Base-by-base conservation (phyloP, 305 asterid species). In the Ajuga reptans region DNA sequence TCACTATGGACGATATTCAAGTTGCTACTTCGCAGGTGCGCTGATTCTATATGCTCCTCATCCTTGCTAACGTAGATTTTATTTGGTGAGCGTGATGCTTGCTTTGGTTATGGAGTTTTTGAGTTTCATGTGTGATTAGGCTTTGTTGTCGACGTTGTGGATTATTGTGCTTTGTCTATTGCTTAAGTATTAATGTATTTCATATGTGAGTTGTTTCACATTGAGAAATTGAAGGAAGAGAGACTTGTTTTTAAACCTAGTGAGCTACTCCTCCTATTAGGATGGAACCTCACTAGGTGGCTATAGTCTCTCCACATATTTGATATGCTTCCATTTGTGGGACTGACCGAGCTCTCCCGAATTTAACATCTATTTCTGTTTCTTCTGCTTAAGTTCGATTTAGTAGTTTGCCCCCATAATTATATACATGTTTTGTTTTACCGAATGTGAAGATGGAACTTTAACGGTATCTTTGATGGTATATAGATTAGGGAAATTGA, bases 1-100 rank as follows among this genome's bases (percentile, higher is more conserved):
- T 91, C 9, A 82, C 95, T 9, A 53, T 64, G 67, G 92, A 89
- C 70, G 92, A 87, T 70, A 82, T 92, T 52, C 82, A 81, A 12
- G 85, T 81, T 7, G 96, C 95, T 43, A 84, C 79, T 21, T 77
- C 92, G 27, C 90, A 81, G 90, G 98, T 88, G 68, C 59, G 66
- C 34, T 68, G 43, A n/a, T 64, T 55, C 46, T 9, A n/a, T 33
- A 34, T 14, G 29, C 29, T 63, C 7, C 64, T 56, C 31, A 41
- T 66, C 43, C n/a, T 5, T 47, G 58, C 55, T 41, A 27, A 2
- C 64, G 17, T 50, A 7, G 27, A 4, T 60, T 68, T 47, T n/a
- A 69, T 51, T 65, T 52, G 39, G 34, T 57, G 39, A 21, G 27
- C 31, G 24, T 27, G 50, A 18, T 73, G 56, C 34, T 62, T 69